phyloP scores from a whole-genome alignment of 2,329 filamentous ascomycete species.

The Colletotrichum acutatum region DNA sequence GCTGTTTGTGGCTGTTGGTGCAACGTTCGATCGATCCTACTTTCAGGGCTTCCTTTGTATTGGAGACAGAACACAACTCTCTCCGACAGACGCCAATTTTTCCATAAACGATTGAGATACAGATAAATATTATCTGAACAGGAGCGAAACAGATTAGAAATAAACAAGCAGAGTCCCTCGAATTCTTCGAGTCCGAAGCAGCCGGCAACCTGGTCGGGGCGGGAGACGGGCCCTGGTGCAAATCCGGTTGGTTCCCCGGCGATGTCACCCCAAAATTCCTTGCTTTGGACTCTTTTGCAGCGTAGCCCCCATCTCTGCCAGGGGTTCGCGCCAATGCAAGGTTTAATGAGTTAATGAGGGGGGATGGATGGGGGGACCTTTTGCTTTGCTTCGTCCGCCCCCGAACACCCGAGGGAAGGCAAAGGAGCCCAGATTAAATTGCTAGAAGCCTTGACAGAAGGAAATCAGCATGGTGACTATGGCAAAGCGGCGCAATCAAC shows the following conservation, averaged over 20 bases:
- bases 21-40: background rate
- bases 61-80: background rate
- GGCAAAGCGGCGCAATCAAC: background rate
- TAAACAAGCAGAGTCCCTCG: background rate
- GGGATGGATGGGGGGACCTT: background rate
- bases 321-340: conserved; percentile 10
- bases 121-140: background rate
- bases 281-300: background rate
- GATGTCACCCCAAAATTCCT: background rate
- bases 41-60: background rate
- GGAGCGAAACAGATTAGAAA: no score
- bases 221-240: background rate
- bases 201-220: background rate
- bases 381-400: background rate
- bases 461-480: background rate
- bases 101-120: background rate
- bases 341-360: conserved; percentile 22
- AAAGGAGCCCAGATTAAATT: conserved; percentile 10
- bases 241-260: conserved; percentile 19
- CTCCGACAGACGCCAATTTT: background rate
- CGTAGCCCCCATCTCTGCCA: background rate
- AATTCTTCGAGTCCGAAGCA: background rate
- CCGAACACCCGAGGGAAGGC: background rate
- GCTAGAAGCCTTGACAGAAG: conserved; percentile 15
- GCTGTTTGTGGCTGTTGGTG: background rate